Evolutionary conservation across 139 green algal genomes (phyloP).

Genomic region (Closterium sp.): DNA sequence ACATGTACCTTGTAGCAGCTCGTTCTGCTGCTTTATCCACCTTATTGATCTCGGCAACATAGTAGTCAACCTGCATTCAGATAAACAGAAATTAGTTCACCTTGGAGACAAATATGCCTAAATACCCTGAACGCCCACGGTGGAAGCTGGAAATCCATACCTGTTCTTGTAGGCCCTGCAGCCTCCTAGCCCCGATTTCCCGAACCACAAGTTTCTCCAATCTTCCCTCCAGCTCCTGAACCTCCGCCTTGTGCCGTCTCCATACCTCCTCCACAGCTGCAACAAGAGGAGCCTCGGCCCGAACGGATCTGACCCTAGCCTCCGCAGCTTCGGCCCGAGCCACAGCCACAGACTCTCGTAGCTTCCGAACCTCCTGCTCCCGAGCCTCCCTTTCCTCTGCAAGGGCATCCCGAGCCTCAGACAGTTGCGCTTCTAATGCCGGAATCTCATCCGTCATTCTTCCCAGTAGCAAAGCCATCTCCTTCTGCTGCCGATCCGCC

Average conservation of each 20-base stretch:
- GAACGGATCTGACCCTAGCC: background rate
- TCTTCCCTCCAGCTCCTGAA: background rate
- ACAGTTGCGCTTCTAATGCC: background rate
- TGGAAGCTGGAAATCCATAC: background rate
- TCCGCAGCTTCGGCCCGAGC: background rate
- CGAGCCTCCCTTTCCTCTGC: background rate
- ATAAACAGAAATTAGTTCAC: too few relatives aligned
- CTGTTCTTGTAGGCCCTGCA: background rate
- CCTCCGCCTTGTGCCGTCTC: background rate
- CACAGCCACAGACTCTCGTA: background rate
- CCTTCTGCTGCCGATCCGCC: background rate
- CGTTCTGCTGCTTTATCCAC: background rate
- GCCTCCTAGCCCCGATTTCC: background rate
- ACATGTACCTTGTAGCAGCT: background rate
- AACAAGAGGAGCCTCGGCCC: background rate
- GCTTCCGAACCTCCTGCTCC: background rate
- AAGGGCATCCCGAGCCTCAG: background rate
- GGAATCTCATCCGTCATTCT: background rate
- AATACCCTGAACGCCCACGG: too few relatives aligned
- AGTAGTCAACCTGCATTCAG: background rate
- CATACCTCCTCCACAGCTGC: background rate
- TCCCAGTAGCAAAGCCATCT: background rate
- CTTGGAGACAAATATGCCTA: too few relatives aligned
- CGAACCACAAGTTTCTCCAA: background rate
- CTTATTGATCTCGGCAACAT: background rate